phyloP scores from a whole-genome alignment of 352 stramenopile species.

The Aphanomyces euteiches region DNA sequence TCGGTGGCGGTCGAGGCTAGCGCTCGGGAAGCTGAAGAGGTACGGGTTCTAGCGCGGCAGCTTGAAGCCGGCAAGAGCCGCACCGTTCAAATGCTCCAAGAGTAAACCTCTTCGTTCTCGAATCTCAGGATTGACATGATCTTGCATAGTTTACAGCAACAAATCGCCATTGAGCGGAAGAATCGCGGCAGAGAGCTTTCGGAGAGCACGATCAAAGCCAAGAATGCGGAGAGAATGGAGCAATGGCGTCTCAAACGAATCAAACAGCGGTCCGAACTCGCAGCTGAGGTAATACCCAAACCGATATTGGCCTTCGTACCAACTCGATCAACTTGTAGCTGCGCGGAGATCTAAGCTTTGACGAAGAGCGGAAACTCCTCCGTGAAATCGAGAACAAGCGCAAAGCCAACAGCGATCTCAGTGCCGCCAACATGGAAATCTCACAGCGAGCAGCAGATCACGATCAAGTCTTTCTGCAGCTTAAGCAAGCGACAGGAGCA shows the following conservation, averaged over 20 bases:
- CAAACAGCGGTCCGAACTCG: slow-evolving; percentile 71
- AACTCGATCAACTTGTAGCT: slow-evolving; percentile 31
- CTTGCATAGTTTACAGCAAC: slow-evolving; percentile 44
- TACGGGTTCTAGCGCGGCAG: slow-evolving; percentile 68
- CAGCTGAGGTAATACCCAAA: slow-evolving; percentile 39
- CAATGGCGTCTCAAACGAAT: slow-evolving; percentile 62
- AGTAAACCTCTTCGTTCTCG: slow-evolving; percentile 32
- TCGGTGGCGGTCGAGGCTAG: slow-evolving; percentile 60
- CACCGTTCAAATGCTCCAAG: slow-evolving; percentile 72
- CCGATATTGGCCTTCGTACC: slow-evolving; percentile 35
- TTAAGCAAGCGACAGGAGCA: slow-evolving; percentile 65
- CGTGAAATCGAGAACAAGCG: slow-evolving; percentile 63
- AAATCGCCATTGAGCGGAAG: slow-evolving; percentile 66
- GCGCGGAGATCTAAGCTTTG: slow-evolving; percentile 59
- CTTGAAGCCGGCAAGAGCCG: slow-evolving; percentile 70
- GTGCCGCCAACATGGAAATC: slow-evolving; percentile 61
- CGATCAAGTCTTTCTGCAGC: slow-evolving; percentile 54
- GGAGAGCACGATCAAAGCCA: slow-evolving; percentile 69
- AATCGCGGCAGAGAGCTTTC: slow-evolving; percentile 57
- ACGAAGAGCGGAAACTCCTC: slow-evolving; percentile 56
- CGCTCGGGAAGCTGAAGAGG: slow-evolving; percentile 58
- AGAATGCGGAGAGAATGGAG: slow-evolving; percentile 83
- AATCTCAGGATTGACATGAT: background rate
- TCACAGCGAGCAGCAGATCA: slow-evolving; percentile 67
- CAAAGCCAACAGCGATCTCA: slow-evolving; percentile 52